Evolutionary conservation across 768 basidiomycete genomes (phyloP).

Genomic region (Rhizopogon sp.): DNA sequence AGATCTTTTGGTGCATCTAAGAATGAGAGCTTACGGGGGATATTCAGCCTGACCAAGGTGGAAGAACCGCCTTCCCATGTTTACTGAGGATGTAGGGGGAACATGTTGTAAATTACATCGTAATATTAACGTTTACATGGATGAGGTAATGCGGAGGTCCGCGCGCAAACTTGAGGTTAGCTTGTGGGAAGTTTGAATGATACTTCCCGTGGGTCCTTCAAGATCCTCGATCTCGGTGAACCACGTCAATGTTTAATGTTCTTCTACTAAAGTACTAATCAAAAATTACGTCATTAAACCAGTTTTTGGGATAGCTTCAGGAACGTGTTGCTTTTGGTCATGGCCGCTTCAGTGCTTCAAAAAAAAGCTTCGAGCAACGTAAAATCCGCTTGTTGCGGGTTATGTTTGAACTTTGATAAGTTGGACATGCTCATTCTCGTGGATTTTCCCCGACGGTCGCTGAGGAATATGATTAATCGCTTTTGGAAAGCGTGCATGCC

Average conservation of each 20-base stretch:
- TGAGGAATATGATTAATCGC: too few relatives aligned
- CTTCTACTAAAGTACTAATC: neutral
- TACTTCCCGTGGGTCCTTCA: neutral
- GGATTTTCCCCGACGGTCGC: too few relatives aligned
- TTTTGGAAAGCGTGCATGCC: too few relatives aligned
- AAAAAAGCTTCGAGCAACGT: too few relatives aligned
- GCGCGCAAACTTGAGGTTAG: neutral
- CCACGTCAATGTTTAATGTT: neutral
- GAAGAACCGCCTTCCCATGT: slow-evolving; percentile 12
- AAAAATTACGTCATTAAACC: too few relatives aligned
- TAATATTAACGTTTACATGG: neutral
- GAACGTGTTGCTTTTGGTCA: too few relatives aligned
- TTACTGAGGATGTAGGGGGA: neutral
- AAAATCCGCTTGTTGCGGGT: too few relatives aligned
- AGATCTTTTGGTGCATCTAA: slow-evolving; percentile 30
- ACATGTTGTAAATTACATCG: neutral
- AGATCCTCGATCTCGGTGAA: neutral
- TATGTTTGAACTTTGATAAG: too few relatives aligned
- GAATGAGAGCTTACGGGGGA: slow-evolving; percentile 37
- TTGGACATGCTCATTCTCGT: too few relatives aligned
- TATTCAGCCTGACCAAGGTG: slow-evolving; percentile 55
- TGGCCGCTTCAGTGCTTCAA: too few relatives aligned
- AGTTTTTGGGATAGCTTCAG: too few relatives aligned
- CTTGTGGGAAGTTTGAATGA: neutral
- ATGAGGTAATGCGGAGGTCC: slow-evolving; percentile 1